Conservation (phyloP, 2,329 filamentous ascomycete species). For the Colletotrichum melonis region DNA sequence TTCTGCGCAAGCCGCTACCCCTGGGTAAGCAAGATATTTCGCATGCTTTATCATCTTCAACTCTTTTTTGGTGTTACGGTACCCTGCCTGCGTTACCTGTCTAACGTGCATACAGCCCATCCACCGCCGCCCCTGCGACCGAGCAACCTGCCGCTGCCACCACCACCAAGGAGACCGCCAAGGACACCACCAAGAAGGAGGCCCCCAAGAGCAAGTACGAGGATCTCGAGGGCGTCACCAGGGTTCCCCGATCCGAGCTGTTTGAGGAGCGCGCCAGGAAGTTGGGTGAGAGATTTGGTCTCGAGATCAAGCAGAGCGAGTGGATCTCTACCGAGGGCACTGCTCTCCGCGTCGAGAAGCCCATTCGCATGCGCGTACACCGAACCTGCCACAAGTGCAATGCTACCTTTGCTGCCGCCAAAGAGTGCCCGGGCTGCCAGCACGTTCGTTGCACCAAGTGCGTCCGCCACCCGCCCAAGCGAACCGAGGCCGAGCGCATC, state of each 20-base stretch:
- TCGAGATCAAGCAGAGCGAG: slow-evolving; percentile 65
- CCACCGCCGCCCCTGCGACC: slow-evolving; percentile 13
- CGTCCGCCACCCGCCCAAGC: slow-evolving; percentile 77
- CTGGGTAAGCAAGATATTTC: slow-evolving; percentile 22
- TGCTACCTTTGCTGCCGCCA: slow-evolving; percentile 77
- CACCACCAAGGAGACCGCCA: slow-evolving; percentile 30
- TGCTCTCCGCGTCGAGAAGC: slow-evolving; percentile 76
- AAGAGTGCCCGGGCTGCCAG: slow-evolving; percentile 80
- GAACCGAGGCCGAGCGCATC: slow-evolving; percentile 65
- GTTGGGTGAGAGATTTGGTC: slow-evolving; percentile 65
- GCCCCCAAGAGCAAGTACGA: slow-evolving; percentile 35
- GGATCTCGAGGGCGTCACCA: slow-evolving; percentile 43
- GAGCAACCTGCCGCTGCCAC: slow-evolving; percentile 17
- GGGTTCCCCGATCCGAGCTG: slow-evolving; percentile 61
- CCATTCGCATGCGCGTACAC: slow-evolving; percentile 82
- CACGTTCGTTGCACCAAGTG: slow-evolving; percentile 87
- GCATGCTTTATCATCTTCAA: neutral
- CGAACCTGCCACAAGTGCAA: slow-evolving; percentile 85
- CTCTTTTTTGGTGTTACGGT: neutral
- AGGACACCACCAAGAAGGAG: slow-evolving; percentile 33
- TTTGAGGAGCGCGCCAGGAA: slow-evolving; percentile 68
- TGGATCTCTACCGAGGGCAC: slow-evolving; percentile 65
- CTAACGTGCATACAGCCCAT: slow-evolving; percentile 23
- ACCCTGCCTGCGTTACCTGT: neutral
- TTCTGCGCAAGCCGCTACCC: slow-evolving; percentile 16